These are phyloP conservation scores for Amauroascus verrucosus DNA, from an alignment of 2,329 filamentous ascomycete genomes.

Conservation along the genomic window DNA sequence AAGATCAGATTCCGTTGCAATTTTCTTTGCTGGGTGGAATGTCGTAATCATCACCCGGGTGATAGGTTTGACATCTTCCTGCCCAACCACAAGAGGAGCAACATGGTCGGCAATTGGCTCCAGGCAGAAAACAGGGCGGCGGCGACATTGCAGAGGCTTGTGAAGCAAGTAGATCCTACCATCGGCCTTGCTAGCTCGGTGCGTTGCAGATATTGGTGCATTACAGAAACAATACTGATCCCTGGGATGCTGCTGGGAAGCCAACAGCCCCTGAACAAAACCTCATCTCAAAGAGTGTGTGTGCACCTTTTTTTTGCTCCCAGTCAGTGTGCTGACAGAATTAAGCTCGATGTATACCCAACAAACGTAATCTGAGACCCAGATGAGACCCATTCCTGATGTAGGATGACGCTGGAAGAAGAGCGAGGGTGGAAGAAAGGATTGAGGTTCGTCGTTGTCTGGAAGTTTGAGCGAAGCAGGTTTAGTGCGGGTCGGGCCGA, in stretches of 20 bases:
- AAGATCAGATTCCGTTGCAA: not conserved
- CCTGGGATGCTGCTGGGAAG: not conserved
- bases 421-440: not conserved
- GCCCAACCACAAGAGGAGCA: conserved; percentile 11
- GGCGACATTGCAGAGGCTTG: conserved; percentile 12
- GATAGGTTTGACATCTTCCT: conserved; percentile 10
- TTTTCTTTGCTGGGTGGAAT: not conserved
- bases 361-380: conserved; percentile 7
- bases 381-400: not conserved
- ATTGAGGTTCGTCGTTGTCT: not conserved
- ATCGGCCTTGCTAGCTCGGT: conserved; percentile 1
- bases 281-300: no score
- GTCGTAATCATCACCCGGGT: not conserved
- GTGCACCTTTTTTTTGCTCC: no score
- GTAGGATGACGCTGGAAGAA: not conserved
- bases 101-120: conserved; percentile 13
- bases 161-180: not conserved
- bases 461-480: not conserved
- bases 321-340: not conserved
- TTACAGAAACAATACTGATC: not conserved
- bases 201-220: not conserved
- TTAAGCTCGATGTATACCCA: not conserved
- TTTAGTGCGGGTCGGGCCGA: conserved; percentile 7
- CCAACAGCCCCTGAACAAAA: no score
- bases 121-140: conserved; percentile 10